These are phyloP conservation scores for Albophoma yamanashiensis DNA, from an alignment of 2,329 filamentous ascomycete genomes.

Conservation along the genomic window DNA sequence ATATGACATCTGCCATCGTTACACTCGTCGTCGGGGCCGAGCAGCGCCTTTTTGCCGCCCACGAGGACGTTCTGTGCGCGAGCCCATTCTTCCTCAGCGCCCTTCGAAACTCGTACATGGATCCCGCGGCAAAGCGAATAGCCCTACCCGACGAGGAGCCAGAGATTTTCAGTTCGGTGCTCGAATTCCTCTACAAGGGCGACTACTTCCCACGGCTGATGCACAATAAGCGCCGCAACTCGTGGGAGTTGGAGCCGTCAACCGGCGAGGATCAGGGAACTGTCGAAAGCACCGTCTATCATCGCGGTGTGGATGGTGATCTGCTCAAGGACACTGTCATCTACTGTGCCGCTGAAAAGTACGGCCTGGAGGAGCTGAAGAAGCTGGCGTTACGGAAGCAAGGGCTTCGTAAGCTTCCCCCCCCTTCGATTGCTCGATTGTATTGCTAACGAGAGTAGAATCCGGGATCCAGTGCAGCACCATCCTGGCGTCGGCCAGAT, in stretches of 20 bases:
- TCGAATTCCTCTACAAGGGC: slow-evolving; percentile 89
- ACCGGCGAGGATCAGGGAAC: slow-evolving; percentile 31
- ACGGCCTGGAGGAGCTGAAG: slow-evolving; percentile 75
- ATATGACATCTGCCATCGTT: slow-evolving; percentile 57
- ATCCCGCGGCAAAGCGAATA: slow-evolving; percentile 50
- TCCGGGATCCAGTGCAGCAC: slow-evolving; percentile 75
- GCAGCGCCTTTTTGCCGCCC: slow-evolving; percentile 80
- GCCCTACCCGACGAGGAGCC: slow-evolving; percentile 77
- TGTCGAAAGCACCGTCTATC: slow-evolving; percentile 58
- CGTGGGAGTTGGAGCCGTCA: slow-evolving; percentile 68
- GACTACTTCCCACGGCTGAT: slow-evolving; percentile 81
- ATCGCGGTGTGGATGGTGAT: slow-evolving; percentile 51
- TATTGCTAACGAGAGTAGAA: slow-evolving; percentile 28
- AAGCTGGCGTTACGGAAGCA: slow-evolving; percentile 79
- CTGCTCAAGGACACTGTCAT: slow-evolving; percentile 83
- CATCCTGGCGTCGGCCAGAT: slow-evolving; percentile 79
- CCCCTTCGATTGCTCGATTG: background rate
- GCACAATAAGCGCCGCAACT: slow-evolving; percentile 70
- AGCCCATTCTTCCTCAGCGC: slow-evolving; percentile 62
- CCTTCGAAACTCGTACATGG: slow-evolving; percentile 23
- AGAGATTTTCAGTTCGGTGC: slow-evolving; percentile 79
- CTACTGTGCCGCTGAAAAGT: slow-evolving; percentile 81
- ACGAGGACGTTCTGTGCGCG: slow-evolving; percentile 70
- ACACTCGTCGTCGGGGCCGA: slow-evolving; percentile 73
- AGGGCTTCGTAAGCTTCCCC: slow-evolving; percentile 57